phyloP scores from a whole-genome alignment of 306 rosid species.

The Castanopsis chinensis region DNA sequence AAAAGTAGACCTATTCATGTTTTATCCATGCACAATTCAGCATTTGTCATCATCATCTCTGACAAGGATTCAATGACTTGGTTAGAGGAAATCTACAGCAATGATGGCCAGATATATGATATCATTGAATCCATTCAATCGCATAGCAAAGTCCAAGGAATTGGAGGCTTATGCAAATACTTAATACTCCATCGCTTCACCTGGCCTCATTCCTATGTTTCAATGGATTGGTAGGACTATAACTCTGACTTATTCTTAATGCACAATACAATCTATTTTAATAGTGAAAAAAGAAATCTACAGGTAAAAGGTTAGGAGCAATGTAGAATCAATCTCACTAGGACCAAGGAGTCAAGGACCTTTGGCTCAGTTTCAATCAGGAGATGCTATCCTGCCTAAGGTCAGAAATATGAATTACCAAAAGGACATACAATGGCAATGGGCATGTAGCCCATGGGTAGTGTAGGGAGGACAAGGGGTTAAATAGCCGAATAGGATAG shows the following conservation, averaged over 20 bases:
- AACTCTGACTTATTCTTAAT: background rate
- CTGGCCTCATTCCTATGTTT: slow-evolving; percentile 6
- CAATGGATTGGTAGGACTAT: background rate
- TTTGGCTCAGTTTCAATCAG: background rate
- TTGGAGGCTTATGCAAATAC: slow-evolving; percentile 7
- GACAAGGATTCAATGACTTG: background rate
- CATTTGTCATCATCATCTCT: background rate
- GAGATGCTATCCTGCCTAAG: background rate
- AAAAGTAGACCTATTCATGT: background rate
- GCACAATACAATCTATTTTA: background rate
- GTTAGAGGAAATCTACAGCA: background rate
- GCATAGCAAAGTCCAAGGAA: slow-evolving; percentile 1
- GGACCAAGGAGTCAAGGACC: background rate
- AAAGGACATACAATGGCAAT: background rate
- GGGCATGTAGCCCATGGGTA: background rate
- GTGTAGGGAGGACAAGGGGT: background rate
- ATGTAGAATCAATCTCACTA: background rate
- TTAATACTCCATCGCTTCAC: background rate
- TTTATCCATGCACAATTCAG: background rate
- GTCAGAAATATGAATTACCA: background rate
- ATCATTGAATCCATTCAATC: background rate
- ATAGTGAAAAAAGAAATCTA: background rate
- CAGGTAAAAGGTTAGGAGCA: too few relatives aligned
- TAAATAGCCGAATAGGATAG: background rate
- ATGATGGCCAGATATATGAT: background rate